These are phyloP conservation scores for Penicillium silybi DNA, from an alignment of 495 filamentous ascomycete genomes.

Conservation along the genomic window DNA sequence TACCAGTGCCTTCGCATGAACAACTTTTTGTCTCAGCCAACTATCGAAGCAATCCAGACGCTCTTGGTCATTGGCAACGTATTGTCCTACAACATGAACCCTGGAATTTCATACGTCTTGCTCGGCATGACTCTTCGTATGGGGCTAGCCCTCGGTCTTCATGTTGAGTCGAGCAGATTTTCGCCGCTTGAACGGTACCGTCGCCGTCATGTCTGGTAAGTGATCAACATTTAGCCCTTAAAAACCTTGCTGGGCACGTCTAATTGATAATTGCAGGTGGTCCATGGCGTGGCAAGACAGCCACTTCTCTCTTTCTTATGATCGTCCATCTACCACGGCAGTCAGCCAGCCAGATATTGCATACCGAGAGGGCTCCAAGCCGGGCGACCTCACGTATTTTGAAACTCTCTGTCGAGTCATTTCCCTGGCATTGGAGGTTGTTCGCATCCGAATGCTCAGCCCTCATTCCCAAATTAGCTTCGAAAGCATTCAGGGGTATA, in stretches of 20 bases:
- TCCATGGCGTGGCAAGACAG: conserved; percentile 61
- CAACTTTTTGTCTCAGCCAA: conserved; percentile 59
- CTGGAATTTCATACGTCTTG: conserved; percentile 57
- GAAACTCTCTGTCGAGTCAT: conserved; percentile 53
- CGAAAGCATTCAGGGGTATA: conserved; percentile 47
- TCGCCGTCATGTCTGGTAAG: conserved; percentile 43
- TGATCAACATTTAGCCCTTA: not conserved
- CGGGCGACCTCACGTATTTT: conserved; percentile 46
- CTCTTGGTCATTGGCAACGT: conserved; percentile 58
- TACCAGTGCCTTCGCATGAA: conserved; percentile 60
- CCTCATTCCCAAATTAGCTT: conserved; percentile 40
- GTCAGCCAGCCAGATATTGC: conserved; percentile 48
- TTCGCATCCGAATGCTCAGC: conserved; percentile 50
- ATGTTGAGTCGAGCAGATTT: conserved; percentile 49
- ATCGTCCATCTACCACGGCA: conserved; percentile 51
- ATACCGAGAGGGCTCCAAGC: conserved; percentile 33
- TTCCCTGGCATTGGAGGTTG: conserved; percentile 51
- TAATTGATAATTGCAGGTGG: conserved; percentile 37
- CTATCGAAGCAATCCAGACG: conserved; percentile 55
- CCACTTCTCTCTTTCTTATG: conserved; percentile 57
- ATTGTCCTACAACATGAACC: conserved; percentile 62
- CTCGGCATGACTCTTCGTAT: conserved; percentile 57
- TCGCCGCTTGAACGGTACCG: conserved; percentile 37
- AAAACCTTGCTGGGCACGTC: not conserved
- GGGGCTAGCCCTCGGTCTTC: conserved; percentile 54